Conservation (phyloP, 352 stramenopile genomes). For the Lagenidium sp. region DNA sequence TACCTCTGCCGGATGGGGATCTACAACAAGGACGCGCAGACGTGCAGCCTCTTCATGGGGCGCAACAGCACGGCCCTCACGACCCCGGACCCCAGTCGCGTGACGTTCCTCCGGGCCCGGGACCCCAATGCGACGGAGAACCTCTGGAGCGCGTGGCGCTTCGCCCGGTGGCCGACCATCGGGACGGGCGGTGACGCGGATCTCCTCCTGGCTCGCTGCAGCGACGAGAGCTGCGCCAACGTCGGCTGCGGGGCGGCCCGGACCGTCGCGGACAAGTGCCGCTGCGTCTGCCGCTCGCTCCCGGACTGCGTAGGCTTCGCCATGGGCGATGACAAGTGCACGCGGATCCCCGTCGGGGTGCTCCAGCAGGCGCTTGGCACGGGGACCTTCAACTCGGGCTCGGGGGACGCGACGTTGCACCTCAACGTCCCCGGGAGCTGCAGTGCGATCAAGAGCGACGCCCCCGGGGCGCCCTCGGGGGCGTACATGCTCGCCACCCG, state of each 20-base stretch:
- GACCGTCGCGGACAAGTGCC: conserved; percentile 33
- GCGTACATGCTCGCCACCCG: conserved; percentile 38
- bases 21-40: conserved; percentile 17
- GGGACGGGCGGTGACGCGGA: no score
- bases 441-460: conserved; percentile 36
- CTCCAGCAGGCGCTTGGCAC: conserved; percentile 27
- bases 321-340: conserved; percentile 29
- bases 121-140: conserved; percentile 23
- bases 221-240: conserved; percentile 14
- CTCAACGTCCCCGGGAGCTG: conserved; percentile 51
- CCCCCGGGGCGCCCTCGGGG: conserved; percentile 15
- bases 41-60: conserved; percentile 41
- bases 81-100: conserved; percentile 15
- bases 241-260: conserved; percentile 17
- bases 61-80: conserved; percentile 12
- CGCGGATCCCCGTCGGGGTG: conserved; percentile 18
- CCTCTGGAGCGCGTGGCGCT: conserved; percentile 25
- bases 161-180: conserved; percentile 23
- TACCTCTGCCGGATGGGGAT: conserved; percentile 34
- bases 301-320: conserved; percentile 31
- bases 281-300: conserved; percentile 26
- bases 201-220: conserved; percentile 21
- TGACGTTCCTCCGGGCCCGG: conserved; percentile 15
- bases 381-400: conserved; percentile 17
- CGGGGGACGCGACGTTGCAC: conserved; percentile 19